These are phyloP conservation scores for Lodderomyces oxycetoniae DNA, from an alignment of 1,139 yeast species.

Conservation along the genomic window DNA sequence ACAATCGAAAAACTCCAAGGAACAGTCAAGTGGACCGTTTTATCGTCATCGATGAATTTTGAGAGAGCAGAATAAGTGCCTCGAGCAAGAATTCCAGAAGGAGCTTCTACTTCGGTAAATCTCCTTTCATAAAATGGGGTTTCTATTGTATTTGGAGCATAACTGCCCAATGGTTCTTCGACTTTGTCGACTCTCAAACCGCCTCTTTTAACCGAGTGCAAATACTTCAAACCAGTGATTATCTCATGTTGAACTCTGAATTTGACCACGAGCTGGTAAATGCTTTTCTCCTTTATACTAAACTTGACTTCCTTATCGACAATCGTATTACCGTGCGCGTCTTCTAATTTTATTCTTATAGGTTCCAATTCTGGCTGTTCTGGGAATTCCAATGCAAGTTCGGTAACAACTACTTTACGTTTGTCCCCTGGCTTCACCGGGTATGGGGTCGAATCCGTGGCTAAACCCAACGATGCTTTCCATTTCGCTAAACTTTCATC, in stretches of 20 bases:
- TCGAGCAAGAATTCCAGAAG: conserved; percentile 83
- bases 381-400: conserved; percentile 65
- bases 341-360: conserved; percentile 62
- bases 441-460: conserved; percentile 43
- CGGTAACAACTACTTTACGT: conserved; percentile 73
- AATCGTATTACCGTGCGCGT: conserved; percentile 42
- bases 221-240: conserved; percentile 83
- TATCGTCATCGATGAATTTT: conserved; percentile 86
- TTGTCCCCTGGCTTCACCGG: conserved; percentile 69
- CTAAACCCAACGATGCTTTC: conserved; percentile 84
- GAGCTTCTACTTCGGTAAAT: conserved; percentile 87
- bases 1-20: conserved; percentile 86
- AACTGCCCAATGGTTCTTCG: conserved; percentile 87
- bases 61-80: conserved; percentile 80
- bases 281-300: conserved; percentile 71
- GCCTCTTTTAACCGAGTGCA: conserved; percentile 79
- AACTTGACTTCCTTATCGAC: conserved; percentile 53
- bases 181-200: conserved; percentile 84
- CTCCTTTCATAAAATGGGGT: conserved; percentile 77
- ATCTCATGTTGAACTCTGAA: conserved; percentile 89
- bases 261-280: conserved; percentile 67
- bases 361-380: conserved; percentile 56
- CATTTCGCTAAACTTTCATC: conserved; percentile 90
- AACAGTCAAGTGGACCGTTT: conserved; percentile 63
- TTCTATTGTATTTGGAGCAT: conserved; percentile 81